These are phyloP conservation scores for Diaporthe aspalathi DNA, from an alignment of 2,329 filamentous ascomycete genomes.

Conservation along the genomic window DNA sequence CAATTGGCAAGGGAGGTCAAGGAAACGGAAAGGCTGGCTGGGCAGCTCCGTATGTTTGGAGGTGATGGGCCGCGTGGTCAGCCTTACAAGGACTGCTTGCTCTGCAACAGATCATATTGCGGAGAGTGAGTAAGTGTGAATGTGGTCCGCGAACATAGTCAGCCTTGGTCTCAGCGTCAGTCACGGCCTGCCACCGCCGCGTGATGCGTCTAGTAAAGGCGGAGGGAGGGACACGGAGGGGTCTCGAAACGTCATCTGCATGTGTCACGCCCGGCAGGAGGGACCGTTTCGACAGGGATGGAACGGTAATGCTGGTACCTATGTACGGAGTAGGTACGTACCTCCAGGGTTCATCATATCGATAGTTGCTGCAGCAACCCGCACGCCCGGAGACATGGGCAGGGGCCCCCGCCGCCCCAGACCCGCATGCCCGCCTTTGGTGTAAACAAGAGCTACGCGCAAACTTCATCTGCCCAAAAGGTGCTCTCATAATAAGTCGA, in stretches of 20 bases:
- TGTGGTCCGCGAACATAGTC: not conserved
- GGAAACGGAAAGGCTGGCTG: not conserved
- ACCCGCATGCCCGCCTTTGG: conserved; percentile 24
- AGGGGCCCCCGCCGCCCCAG: conserved; percentile 15
- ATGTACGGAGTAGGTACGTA: not conserved
- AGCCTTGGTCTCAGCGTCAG: conserved; percentile 18
- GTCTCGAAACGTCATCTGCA: conserved; percentile 38
- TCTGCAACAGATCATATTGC: conserved; percentile 16
- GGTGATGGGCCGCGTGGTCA: not conserved
- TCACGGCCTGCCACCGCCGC: conserved; percentile 33
- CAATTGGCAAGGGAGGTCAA: not conserved
- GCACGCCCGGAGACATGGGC: not conserved
- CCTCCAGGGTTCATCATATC: conserved; percentile 14
- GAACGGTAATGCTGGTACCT: no score
- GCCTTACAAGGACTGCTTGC: not conserved
- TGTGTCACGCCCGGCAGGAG: conserved; percentile 29
- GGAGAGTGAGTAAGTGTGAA: not conserved
- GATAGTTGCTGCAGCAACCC: conserved; percentile 35
- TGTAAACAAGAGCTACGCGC: conserved; percentile 29
- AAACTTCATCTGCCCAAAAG: conserved; percentile 18
- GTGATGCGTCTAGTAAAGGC: conserved; percentile 33
- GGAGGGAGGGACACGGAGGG: not conserved
- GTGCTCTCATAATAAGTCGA: not conserved
- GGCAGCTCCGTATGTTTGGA: not conserved
- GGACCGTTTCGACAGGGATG: conserved; percentile 16